These are phyloP conservation scores for Candida ortonii DNA, from an alignment of 805 yeast genomes.

Conservation along the genomic window DNA sequence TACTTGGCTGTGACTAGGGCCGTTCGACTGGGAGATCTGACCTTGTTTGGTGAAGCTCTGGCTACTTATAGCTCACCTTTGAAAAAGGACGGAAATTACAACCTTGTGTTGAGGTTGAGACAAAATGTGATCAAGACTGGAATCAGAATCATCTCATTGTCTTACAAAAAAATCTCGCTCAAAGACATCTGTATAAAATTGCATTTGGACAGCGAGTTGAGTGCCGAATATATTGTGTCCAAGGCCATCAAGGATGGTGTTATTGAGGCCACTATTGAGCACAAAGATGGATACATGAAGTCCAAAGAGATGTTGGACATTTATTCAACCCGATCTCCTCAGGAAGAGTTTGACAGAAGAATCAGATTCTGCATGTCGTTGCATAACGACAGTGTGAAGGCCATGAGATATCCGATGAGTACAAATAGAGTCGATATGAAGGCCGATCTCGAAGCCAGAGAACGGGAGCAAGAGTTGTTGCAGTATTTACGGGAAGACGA, in stretches of 20 bases:
- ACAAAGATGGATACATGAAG: constrained; percentile 87
- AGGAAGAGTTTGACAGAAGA: constrained; percentile 84
- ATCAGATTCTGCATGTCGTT: constrained; percentile 86
- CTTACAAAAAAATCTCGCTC: constrained; percentile 86
- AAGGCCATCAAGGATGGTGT: constrained; percentile 97
- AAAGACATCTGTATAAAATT: constrained; percentile 92
- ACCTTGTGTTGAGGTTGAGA: constrained; percentile 82
- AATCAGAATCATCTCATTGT: constrained; percentile 84
- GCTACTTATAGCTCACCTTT: constrained; percentile 58
- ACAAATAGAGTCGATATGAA: constrained; percentile 49
- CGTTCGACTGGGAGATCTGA: constrained; percentile 87
- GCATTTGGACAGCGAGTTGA: constrained; percentile 88
- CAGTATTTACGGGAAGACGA: constrained; percentile 50
- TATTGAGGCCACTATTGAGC: constrained; percentile 90
- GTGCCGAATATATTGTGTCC: constrained; percentile 95
- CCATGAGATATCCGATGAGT: constrained; percentile 86
- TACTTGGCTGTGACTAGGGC: constrained; percentile 87
- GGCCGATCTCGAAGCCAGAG: constrained; percentile 52
- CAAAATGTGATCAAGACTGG: constrained; percentile 98
- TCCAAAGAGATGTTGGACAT: constrained; percentile 82
- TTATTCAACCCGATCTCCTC: constrained; percentile 86
- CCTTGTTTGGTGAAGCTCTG: constrained; percentile 70
- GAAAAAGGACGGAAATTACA: constrained; percentile 74
- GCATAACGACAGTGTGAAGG: constrained; percentile 88
- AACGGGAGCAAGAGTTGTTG: constrained; percentile 45